Evolutionary conservation across 768 basidiomycete species (phyloP).

Genomic region (Pholiota conissans): DNA sequence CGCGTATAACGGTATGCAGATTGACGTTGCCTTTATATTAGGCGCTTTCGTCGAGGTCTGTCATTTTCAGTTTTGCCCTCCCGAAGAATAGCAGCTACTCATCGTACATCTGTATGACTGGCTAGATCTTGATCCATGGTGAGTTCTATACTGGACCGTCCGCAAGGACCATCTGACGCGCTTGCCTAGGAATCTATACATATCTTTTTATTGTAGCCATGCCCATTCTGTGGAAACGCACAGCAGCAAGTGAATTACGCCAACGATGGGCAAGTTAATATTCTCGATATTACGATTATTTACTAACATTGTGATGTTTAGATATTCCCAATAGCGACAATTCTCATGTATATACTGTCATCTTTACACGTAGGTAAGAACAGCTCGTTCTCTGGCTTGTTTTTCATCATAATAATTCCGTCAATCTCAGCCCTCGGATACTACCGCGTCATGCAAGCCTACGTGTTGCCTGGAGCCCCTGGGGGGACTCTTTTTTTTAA

Average conservation of each 20-base stretch:
- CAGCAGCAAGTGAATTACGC: neutral
- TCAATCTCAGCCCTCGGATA: constrained; percentile 10
- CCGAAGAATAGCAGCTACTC: neutral
- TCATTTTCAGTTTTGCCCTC: no score
- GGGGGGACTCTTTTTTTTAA: constrained; percentile 18
- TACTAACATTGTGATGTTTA: neutral
- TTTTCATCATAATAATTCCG: neutral
- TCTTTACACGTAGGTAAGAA: constrained; percentile 23
- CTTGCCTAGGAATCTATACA: constrained; percentile 12
- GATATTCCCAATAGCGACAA: constrained; percentile 22
- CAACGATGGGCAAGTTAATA: neutral
- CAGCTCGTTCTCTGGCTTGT: neutral
- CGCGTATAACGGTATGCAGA: neutral
- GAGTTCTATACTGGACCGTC: neutral
- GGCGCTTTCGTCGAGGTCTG: constrained; percentile 5
- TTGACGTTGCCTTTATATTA: constrained; percentile 1
- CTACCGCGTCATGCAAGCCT: constrained; percentile 20
- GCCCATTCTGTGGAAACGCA: constrained; percentile 7
- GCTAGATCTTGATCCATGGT: constrained; percentile 9
- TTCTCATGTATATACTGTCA: constrained; percentile 26
- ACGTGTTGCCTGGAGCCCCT: constrained; percentile 8
- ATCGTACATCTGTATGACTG: neutral
- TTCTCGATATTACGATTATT: neutral
- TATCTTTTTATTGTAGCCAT: constrained; percentile 14
- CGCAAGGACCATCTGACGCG: no score